A percentile compares a stretch with the other conserved stretches of the same genome.
Conservation (phyloP, 805 yeast genomes). For the Cyberlindnera suaveolens region DNA sequence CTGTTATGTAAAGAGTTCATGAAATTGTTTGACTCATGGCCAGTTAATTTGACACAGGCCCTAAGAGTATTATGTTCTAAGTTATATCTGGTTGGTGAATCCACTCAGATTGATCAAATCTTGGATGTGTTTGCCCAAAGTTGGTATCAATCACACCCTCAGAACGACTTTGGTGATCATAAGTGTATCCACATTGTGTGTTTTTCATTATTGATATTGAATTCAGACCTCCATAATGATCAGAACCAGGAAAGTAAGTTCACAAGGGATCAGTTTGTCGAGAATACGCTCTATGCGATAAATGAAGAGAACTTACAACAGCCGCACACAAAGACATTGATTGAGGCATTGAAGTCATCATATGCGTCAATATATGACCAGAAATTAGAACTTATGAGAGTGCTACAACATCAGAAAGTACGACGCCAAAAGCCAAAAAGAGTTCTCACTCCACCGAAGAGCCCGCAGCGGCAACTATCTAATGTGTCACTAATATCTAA, state of each 20-base stretch:
- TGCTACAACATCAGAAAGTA: constrained; percentile 2
- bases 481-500: constrained; percentile 19
- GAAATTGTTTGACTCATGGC: constrained; percentile 35
- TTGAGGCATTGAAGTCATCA: constrained; percentile 23
- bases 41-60: constrained; percentile 46
- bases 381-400: constrained; percentile 13
- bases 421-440: constrained; percentile 6
- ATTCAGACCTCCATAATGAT: constrained; percentile 70
- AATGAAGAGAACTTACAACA: constrained; percentile 13
- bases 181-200: constrained; percentile 64
- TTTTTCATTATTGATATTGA: constrained; percentile 64
- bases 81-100: constrained; percentile 74
- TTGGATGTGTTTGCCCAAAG: constrained; percentile 60
- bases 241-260: constrained; percentile 30
- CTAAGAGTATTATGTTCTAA: constrained; percentile 56
- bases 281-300: constrained; percentile 45
- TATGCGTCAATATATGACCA: constrained; percentile 31
- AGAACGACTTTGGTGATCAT: constrained; percentile 42
- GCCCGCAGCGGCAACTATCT: constrained; percentile 3
- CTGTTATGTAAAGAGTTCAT: constrained; percentile 31
- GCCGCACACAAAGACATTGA: constrained; percentile 1
- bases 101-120: constrained; percentile 73
- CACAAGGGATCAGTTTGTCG: constrained; percentile 37
- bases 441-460: constrained; percentile 7
- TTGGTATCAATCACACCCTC: constrained; percentile 48